These are phyloP conservation scores for Hortiboletus flavorubellus DNA, from an alignment of 768 basidiomycete genomes.

Conservation along the genomic window DNA sequence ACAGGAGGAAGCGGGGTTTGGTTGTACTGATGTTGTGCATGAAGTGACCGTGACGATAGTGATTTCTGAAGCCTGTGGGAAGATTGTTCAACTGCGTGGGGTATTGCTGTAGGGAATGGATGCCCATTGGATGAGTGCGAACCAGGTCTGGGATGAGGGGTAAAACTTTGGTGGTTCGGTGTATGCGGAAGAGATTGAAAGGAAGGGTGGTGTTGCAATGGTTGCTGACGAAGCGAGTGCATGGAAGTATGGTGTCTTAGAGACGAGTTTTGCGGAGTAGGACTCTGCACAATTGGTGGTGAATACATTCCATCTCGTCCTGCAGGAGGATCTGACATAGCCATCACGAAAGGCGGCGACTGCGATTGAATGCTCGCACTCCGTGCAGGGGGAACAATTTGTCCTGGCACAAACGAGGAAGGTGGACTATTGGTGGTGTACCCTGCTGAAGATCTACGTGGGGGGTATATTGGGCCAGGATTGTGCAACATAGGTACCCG, in stretches of 20 bases:
- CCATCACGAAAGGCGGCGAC: constrained; percentile 21
- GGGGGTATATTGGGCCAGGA: constrained; percentile 14
- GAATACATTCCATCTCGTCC: constrained; percentile 17
- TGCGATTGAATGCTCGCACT: constrained; percentile 33
- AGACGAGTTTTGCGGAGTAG: constrained; percentile 5
- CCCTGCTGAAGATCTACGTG: constrained; percentile 24
- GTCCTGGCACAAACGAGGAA: constrained; percentile 37
- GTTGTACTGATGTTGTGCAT: constrained; percentile 48
- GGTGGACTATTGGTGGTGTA: constrained; percentile 20
- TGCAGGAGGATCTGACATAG: constrained; percentile 20
- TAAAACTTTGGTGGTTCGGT: constrained; percentile 10
- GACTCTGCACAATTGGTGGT: constrained; percentile 12
- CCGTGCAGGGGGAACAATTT: constrained; percentile 37
- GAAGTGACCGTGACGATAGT: constrained; percentile 57
- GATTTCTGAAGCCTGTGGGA: constrained; percentile 44
- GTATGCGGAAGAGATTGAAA: constrained; percentile 11
- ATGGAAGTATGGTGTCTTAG: constrained; percentile 23
- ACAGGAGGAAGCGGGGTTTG: constrained; percentile 34
- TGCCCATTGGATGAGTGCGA: constrained; percentile 12
- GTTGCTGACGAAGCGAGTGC: constrained; percentile 30
- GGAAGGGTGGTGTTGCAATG: constrained; percentile 19
- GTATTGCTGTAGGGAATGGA: background rate
- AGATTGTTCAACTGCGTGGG: constrained; percentile 47
- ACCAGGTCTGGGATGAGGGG: constrained; percentile 16
- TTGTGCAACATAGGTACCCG: constrained; percentile 19